A percentile compares a stretch with the other conserved stretches of the same genome.
phyloP scores from a whole-genome alignment of 257 asterid species.

The Solanum lycopersicoides region DNA sequence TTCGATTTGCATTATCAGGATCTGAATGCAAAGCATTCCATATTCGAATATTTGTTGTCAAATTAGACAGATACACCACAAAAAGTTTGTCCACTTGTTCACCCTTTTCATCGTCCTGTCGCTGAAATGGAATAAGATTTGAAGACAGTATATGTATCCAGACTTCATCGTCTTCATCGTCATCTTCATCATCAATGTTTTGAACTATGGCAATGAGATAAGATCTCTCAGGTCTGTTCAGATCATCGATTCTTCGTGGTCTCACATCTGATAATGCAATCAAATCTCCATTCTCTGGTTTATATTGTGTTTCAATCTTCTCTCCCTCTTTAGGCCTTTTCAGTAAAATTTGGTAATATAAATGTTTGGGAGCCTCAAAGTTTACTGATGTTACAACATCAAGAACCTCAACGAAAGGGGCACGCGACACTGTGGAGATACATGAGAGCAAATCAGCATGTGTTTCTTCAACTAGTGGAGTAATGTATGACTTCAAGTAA shows the following conservation, averaged over 20 bases:
- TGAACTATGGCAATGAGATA: constrained; percentile 23
- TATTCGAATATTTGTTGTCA: constrained; percentile 40
- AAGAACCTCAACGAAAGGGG: constrained; percentile 13
- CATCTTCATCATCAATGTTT: background rate
- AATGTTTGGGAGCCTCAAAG: background rate
- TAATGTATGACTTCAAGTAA: constrained; percentile 22
- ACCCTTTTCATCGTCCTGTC: background rate
- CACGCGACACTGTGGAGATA: background rate
- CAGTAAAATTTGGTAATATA: constrained; percentile 2
- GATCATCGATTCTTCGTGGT: constrained; percentile 26
- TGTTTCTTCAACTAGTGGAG: constrained; percentile 44
- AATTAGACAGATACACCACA: constrained; percentile 32
- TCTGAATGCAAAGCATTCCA: constrained; percentile 32
- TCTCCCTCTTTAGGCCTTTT: background rate
- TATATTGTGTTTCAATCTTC: background rate
- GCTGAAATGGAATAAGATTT: background rate
- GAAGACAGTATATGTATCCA: constrained; percentile 11
- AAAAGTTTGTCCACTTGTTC: background rate
- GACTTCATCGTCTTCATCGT: background rate
- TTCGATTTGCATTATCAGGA: background rate
- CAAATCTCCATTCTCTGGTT: constrained; percentile 29
- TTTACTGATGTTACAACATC: background rate
- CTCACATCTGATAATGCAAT: constrained; percentile 25
- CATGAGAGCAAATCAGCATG: constrained; percentile 41
- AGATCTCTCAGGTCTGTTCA: constrained; percentile 11